These are phyloP conservation scores for Lactarius hatsudake DNA, from an alignment of 768 basidiomycete species.

Conservation along the genomic window DNA sequence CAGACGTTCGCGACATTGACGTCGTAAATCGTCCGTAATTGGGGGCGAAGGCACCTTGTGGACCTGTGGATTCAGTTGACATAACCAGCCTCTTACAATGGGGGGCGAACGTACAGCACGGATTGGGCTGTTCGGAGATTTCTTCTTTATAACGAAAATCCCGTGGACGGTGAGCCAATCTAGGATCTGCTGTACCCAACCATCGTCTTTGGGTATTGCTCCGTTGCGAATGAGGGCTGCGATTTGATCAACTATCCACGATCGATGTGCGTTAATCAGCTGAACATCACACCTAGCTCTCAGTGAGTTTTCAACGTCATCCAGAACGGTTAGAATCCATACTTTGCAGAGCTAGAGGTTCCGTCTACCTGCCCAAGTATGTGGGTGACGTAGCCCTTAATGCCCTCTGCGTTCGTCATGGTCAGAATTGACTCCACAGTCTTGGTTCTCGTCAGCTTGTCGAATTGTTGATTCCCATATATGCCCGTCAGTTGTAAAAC, in stretches of 20 bases:
- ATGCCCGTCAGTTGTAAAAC: slow-evolving; percentile 82
- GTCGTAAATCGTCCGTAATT: slow-evolving; percentile 70
- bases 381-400: slow-evolving; percentile 72
- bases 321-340: slow-evolving; percentile 25
- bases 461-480: slow-evolving; percentile 85
- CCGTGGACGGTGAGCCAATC: slow-evolving; percentile 84
- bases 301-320: slow-evolving; percentile 5
- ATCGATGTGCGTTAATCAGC: slow-evolving; percentile 53
- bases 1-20: slow-evolving; percentile 64
- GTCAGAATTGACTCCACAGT: slow-evolving; percentile 83
- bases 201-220: slow-evolving; percentile 74
- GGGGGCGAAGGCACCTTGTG: slow-evolving; percentile 59
- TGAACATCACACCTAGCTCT: slow-evolving; percentile 43
- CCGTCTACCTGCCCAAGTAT: slow-evolving; percentile 63
- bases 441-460: slow-evolving; percentile 88
- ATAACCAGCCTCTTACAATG: slow-evolving; percentile 3
- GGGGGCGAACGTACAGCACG: slow-evolving; percentile 49
- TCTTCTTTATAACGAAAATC: slow-evolving; percentile 73
- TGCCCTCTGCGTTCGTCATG: slow-evolving; percentile 69
- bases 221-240: slow-evolving; percentile 74
- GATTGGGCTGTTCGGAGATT: slow-evolving; percentile 60
- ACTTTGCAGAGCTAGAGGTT: slow-evolving; percentile 43
- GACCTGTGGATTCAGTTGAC: slow-evolving; percentile 43
- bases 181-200: slow-evolving; percentile 69
- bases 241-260: slow-evolving; percentile 89